phyloP scores from a whole-genome alignment of 768 basidiomycete species.

The Boletus subcaerulescens region DNA sequence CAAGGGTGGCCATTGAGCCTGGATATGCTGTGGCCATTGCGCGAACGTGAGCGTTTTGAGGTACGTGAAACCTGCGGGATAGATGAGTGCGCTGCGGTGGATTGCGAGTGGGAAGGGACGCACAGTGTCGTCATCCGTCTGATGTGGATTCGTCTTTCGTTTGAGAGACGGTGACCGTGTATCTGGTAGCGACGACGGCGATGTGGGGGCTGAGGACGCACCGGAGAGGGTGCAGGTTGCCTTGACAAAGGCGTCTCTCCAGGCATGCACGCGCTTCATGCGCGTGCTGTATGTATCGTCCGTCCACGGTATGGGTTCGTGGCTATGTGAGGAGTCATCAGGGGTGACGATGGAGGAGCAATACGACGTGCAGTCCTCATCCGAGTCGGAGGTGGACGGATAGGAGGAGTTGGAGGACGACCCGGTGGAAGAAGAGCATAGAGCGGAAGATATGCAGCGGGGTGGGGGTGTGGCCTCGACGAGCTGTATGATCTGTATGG shows the following conservation, averaged over 20 bases:
- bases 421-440: conserved; percentile 37
- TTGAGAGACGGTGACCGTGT: conserved; percentile 43
- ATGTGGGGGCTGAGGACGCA: conserved; percentile 25
- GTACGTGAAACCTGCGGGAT: conserved; percentile 44
- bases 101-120: conserved; percentile 19
- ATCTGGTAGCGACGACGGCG: conserved; percentile 8
- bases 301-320: conserved; percentile 26
- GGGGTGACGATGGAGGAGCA: conserved; percentile 62
- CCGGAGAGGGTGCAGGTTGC: conserved; percentile 42
- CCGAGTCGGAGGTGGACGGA: conserved; percentile 34
- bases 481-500: conserved; percentile 70
- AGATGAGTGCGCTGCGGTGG: conserved; percentile 15
- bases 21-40: conserved; percentile 36
- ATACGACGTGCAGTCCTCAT: conserved; percentile 61
- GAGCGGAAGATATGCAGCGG: conserved; percentile 36
- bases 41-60: conserved; percentile 56
- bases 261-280: conserved; percentile 67
- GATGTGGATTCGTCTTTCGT: conserved; percentile 39
- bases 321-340: conserved; percentile 33
- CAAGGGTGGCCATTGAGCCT: conserved; percentile 56
- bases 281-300: conserved; percentile 53
- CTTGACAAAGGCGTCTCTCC: conserved; percentile 59
- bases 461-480: conserved; percentile 59
- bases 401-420: conserved; percentile 38
- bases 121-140: conserved; percentile 41